A percentile compares a stretch with the other conserved stretches of the same genome.
Evolutionary conservation across 139 green algal species (phyloP).

Genomic region (Microglena sp.): DNA sequence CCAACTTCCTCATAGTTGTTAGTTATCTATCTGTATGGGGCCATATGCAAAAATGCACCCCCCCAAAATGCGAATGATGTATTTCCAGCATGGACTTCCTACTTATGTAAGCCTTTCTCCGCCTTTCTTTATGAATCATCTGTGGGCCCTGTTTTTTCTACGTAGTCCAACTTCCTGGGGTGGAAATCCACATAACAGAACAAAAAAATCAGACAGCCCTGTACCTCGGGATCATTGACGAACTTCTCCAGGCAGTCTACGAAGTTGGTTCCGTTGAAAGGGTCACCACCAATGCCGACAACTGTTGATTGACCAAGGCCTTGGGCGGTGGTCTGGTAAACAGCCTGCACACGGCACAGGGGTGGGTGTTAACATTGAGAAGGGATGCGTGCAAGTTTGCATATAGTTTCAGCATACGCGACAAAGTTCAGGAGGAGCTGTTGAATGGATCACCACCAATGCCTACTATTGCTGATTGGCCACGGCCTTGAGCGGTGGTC

Average conservation of each 20-base stretch:
- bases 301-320: constrained; percentile 94
- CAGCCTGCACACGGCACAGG: constrained; percentile 47
- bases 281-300: constrained; percentile 85
- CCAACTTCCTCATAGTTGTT: too few relatives aligned
- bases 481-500: not conserved
- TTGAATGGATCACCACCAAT: not conserved
- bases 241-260: constrained; percentile 95
- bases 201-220: too few relatives aligned
- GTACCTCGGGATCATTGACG: constrained; percentile 84
- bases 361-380: too few relatives aligned
- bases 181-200: too few relatives aligned
- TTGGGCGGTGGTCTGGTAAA: constrained; percentile 91
- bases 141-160: too few relatives aligned
- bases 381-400: not conserved
- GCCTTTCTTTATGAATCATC: too few relatives aligned
- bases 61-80: too few relatives aligned
- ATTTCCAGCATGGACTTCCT: too few relatives aligned
- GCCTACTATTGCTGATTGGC: not conserved
- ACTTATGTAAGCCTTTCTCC: too few relatives aligned
- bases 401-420: not conserved
- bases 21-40: too few relatives aligned
- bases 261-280: constrained; percentile 98
- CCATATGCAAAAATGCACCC: too few relatives aligned
- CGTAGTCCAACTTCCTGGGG: too few relatives aligned
- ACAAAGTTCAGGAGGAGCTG: not conserved